A percentile compares a stretch with the other conserved stretches of the same genome.
These are phyloP conservation scores for Fusarium veterinarium DNA, from an alignment of 2,329 filamentous ascomycete species.

Conservation along the genomic window DNA sequence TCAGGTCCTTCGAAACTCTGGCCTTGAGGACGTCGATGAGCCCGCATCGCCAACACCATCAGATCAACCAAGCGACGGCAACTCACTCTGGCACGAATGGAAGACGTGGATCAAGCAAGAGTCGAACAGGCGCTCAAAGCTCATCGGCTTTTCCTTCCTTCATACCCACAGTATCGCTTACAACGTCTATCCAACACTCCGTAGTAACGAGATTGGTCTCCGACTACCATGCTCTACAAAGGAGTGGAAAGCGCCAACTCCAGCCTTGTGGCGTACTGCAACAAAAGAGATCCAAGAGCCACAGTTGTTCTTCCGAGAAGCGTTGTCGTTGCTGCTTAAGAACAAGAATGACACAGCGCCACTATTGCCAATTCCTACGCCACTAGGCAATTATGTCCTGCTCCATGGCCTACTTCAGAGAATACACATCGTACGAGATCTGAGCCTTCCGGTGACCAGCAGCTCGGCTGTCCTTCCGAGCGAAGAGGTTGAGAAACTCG, in stretches of 20 bases:
- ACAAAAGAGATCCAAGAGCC: constrained; percentile 43
- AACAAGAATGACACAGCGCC: constrained; percentile 40
- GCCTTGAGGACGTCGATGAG: constrained; percentile 44
- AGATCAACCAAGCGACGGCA: neutral
- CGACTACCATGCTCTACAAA: constrained; percentile 51
- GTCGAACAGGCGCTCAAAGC: constrained; percentile 49
- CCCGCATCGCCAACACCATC: neutral
- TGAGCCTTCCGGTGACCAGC: constrained; percentile 50
- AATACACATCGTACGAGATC: constrained; percentile 53
- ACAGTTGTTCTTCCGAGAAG: constrained; percentile 53
- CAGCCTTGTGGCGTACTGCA: constrained; percentile 18
- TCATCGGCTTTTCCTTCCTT: constrained; percentile 54
- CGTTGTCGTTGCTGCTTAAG: constrained; percentile 48
- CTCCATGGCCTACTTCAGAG: constrained; percentile 53
- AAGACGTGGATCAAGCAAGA: constrained; percentile 49
- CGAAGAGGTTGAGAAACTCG: constrained; percentile 52
- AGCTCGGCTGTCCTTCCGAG: constrained; percentile 47
- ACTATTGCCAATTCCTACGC: constrained; percentile 49
- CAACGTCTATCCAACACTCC: constrained; percentile 51
- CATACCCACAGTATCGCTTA: constrained; percentile 55
- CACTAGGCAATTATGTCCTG: constrained; percentile 52
- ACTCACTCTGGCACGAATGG: constrained; percentile 40
- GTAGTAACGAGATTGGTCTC: constrained; percentile 52
- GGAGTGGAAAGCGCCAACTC: constrained; percentile 51
- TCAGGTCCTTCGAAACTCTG: constrained; percentile 50